Evolutionary conservation across 2,329 filamentous ascomycete genomes (phyloP), one percentile per base, ranked within the genome.

Genomic region (Aspergillus sp.): DNA sequence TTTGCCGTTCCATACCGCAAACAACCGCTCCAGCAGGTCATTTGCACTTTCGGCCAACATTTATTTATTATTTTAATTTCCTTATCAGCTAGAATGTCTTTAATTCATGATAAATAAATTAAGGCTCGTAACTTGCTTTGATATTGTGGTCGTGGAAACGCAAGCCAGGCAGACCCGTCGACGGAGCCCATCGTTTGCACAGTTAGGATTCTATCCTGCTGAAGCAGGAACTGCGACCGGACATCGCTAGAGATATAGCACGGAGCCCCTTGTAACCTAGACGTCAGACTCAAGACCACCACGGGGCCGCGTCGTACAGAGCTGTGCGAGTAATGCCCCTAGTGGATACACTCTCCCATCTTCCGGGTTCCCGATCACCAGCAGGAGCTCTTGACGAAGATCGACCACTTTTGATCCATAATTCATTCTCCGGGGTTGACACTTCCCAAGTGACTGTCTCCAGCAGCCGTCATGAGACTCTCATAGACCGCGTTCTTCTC

Each of bases 1-100:
- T 68, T 68, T 63, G 65, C 63, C 51, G 51, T 54, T 55, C 41
- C 30, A 40, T 42, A 37, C 34, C 34, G 34, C 34, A 37, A n/a
- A 37, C 34, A n/a, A 37, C 27, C 27, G 34, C 13, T 20, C 34
- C 34, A 37, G 34, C 13, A 37, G 15, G 15, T 37, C 34, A 37
- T 37, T 37, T 37, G 34, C 27, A 9, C 9, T 30, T 30, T 30
- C 9, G 9, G 8, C 27, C 27, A 30, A 30, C 27, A 30, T 11
- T 30, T 11, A 30, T 30, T 30, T 30, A 30, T 30, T 30, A 30
- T 11, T 30, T 30, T 11, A 30, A 9, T 11, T 11, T 30, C 9
- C 27, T 30, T 30, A 30, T 30, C 27, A 30, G 27, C 27, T 30
- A 37, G 13, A n/a, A 37, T 37, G 34, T 37, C 15, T n/a, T 7